These are phyloP conservation scores for Pelargonium myrrhifolium DNA, from an alignment of 441 rosid species.

Conservation along the genomic window DNA sequence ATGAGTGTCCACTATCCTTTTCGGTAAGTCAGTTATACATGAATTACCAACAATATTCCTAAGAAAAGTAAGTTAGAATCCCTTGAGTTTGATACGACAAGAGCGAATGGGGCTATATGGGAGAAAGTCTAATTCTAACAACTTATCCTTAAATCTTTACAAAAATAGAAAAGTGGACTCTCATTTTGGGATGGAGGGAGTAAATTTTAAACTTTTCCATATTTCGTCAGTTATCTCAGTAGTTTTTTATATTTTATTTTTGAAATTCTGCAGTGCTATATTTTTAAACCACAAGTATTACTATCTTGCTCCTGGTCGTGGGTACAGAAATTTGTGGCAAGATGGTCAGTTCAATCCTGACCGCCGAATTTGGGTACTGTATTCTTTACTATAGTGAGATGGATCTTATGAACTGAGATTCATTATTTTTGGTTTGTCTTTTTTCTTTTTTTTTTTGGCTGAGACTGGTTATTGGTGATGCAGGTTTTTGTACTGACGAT, in stretches of 20 bases:
- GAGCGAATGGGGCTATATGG: too few species aligned
- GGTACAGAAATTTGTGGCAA: slow-evolving; percentile 21
- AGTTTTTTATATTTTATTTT: slow-evolving; percentile 9
- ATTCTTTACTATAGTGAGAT: slow-evolving; percentile 15
- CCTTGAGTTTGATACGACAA: too few species aligned
- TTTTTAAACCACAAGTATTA: slow-evolving; percentile 64
- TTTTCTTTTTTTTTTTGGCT: slow-evolving; percentile 15
- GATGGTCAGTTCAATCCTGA: slow-evolving; percentile 56
- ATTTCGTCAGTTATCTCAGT: not conserved
- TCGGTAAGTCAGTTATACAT: too few species aligned
- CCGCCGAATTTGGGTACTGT: slow-evolving; percentile 54
- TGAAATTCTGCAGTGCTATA: slow-evolving; percentile 63
- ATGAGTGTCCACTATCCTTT: too few species aligned
- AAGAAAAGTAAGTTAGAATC: too few species aligned
- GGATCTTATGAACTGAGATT: not conserved
- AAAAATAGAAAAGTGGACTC: too few species aligned
- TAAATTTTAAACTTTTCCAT: not conserved
- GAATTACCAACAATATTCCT: too few species aligned
- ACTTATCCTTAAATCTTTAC: too few species aligned
- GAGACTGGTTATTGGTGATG: slow-evolving; percentile 22
- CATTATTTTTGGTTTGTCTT: slow-evolving; percentile 11
- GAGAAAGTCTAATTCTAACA: too few species aligned
- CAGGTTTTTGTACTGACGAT: slow-evolving; percentile 76
- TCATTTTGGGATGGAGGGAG: too few species aligned
- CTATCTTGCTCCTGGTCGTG: slow-evolving; percentile 51